Evolutionary conservation across 164 flowering plant species (phyloP).

Genomic region (Magnolia changhungtana): DNA sequence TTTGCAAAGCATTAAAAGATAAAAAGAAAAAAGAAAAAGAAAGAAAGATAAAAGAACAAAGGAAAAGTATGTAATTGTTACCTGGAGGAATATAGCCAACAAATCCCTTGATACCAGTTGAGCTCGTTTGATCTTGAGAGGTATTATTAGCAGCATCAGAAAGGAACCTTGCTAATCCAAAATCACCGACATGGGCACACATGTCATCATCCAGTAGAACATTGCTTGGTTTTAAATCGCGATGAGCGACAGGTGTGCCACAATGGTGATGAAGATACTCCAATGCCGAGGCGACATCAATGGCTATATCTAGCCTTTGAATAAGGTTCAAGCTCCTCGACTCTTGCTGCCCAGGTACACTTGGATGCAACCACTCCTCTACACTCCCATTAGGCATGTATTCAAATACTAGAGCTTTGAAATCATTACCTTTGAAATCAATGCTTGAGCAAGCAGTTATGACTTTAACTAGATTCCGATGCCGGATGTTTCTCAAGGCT

Average conservation of each 20-base stretch:
- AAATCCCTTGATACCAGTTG: neutral
- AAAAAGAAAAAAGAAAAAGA: neutral
- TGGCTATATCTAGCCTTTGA: neutral
- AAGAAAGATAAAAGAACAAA: neutral
- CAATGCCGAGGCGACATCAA: neutral
- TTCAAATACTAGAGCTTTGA: constrained; percentile 8
- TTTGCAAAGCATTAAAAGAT: neutral
- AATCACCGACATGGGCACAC: constrained; percentile 85
- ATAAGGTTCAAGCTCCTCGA: neutral
- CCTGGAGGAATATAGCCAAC: neutral
- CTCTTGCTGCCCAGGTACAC: neutral
- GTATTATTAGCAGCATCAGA: constrained; percentile 44
- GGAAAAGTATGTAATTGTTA: neutral
- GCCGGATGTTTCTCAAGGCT: constrained; percentile 4
- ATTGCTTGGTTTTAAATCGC: constrained; percentile 89
- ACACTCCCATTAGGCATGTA: constrained; percentile 13
- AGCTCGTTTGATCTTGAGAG: neutral
- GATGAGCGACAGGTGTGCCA: neutral
- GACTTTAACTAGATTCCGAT: constrained; percentile 5
- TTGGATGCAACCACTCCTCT: constrained; percentile 2
- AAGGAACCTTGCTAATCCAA: constrained; percentile 79
- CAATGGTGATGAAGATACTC: constrained; percentile 1
- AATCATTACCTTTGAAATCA: constrained; percentile 1
- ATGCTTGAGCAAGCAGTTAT: constrained; percentile 5
- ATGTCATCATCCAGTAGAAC: constrained; percentile 77